Evolutionary conservation across 345 rosid species (phyloP).

Genomic region (Dipteronia dyeriana): DNA sequence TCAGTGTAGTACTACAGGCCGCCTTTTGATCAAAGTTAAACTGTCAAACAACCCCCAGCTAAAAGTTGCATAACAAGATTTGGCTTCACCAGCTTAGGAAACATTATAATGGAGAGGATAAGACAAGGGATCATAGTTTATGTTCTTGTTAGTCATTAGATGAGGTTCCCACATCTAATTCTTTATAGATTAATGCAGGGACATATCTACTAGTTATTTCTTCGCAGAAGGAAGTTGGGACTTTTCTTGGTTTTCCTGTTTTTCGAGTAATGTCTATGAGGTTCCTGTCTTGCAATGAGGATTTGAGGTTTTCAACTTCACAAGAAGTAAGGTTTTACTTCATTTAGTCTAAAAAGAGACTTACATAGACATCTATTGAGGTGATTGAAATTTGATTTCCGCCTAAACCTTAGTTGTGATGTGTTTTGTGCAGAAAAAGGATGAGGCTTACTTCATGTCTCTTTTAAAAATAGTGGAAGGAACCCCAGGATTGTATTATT

Average conservation of each 20-base stretch:
- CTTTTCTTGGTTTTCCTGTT: constrained; percentile 75
- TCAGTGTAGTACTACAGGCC: background rate
- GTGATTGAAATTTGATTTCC: constrained; percentile 6
- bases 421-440: constrained; percentile 68
- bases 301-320: constrained; percentile 56
- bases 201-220: constrained; percentile 75
- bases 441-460: constrained; percentile 75
- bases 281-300: constrained; percentile 77
- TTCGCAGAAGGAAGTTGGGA: constrained; percentile 68
- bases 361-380: constrained; percentile 3
- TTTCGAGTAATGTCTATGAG: constrained; percentile 69
- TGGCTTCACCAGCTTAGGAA: background rate
- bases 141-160: too few species aligned
- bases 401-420: constrained; percentile 7
- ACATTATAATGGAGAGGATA: background rate
- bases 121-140: background rate
- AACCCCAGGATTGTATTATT: constrained; percentile 86
- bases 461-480: constrained; percentile 73
- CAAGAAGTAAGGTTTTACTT: constrained; percentile 64
- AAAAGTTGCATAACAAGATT: background rate
- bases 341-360: constrained; percentile 5
- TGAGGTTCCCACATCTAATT: constrained; percentile 9
- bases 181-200: constrained; percentile 42
- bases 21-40: background rate
- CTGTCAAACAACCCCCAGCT: background rate